Conservation (phyloP, 2,329 filamentous ascomycete species). For the Claviceps sp. region DNA sequence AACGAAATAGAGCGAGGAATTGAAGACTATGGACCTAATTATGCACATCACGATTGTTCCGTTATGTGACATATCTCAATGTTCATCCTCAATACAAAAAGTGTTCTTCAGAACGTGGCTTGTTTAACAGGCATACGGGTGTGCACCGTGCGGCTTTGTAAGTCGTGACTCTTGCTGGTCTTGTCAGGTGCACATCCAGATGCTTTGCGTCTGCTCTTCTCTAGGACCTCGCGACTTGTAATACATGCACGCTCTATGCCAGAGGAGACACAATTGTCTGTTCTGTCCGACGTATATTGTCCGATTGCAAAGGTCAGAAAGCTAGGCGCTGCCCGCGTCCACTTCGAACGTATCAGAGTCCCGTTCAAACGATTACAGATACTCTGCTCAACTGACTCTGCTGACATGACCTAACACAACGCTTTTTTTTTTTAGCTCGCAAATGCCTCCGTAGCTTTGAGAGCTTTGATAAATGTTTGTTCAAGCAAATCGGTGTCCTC, state of each 20-base stretch:
- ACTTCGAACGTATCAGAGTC: not conserved
- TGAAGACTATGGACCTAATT: conserved; percentile 56
- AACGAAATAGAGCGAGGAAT: conserved; percentile 66
- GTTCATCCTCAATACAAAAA: not conserved
- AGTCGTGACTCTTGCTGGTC: no score
- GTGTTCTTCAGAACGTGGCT: not conserved
- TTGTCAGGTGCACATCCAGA: no score
- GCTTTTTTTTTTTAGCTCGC: not conserved
- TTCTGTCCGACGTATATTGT: not conserved
- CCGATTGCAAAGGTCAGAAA: not conserved
- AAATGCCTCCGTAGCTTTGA: conserved; percentile 38
- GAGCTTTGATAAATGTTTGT: conserved; percentile 51
- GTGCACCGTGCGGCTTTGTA: not conserved
- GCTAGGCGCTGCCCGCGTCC: not conserved
- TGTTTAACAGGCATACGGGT: not conserved
- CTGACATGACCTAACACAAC: not conserved
- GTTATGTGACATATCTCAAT: conserved; percentile 37
- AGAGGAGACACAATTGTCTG: not conserved
- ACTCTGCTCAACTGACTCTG: not conserved
- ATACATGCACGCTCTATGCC: not conserved
- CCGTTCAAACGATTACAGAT: not conserved
- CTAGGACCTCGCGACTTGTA: no score
- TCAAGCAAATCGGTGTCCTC: conserved; percentile 61
- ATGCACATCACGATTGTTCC: conserved; percentile 43
- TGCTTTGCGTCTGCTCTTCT: no score